Evolutionary conservation across 192 early-diverging fungal genomes (phyloP), one percentile per base, ranked within the genome.

Genomic region (Helicostylum pulchrum): DNA sequence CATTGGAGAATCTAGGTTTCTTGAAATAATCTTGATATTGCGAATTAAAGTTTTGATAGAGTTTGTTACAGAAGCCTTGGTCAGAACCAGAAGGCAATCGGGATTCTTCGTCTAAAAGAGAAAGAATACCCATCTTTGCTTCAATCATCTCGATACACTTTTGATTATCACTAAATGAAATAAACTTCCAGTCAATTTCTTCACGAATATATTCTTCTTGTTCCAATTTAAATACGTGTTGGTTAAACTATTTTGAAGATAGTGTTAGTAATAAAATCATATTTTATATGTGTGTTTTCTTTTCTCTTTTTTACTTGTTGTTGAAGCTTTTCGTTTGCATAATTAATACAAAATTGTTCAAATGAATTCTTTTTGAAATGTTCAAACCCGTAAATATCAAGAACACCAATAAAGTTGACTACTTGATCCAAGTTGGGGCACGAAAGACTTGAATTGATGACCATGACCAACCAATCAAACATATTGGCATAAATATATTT

Each of bases 301-400:
- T 54, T 4, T 55, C 4, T 23, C 4, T 12, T 48, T 63, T 6
- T 67, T 65, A 78, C 77, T 63, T 80, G 92, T 77, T 98, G 95
- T 77, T 99, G 97, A 59, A 99, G 80, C 77, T 99, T 99, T 76
- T 99, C 97, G 79, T 96, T 96, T 64, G 95, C 90, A 72, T 91
- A 93, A 76, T 93, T 92, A 71, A 99, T 97, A 82, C 97, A 99
- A 76, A 98, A 99, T 80, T 99, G 97, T 81, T 99, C 97, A 66
- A 99, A 99, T 11, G 96, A 98, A 81, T 99, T 99, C 80, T 95
- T 97, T 77, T 94, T 90, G 76, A 99, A 99, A 73, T 99, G 95
- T 77, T 99, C 97, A 70, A 99, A 99, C 39, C 93, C 97, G 72
- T 98, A 99, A 73, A 99, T 99, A 87, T 99, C 97, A 54, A 99